Evolutionary conservation across 495 filamentous ascomycete species (phyloP).

Genomic region (Penicillium chermesinum): DNA sequence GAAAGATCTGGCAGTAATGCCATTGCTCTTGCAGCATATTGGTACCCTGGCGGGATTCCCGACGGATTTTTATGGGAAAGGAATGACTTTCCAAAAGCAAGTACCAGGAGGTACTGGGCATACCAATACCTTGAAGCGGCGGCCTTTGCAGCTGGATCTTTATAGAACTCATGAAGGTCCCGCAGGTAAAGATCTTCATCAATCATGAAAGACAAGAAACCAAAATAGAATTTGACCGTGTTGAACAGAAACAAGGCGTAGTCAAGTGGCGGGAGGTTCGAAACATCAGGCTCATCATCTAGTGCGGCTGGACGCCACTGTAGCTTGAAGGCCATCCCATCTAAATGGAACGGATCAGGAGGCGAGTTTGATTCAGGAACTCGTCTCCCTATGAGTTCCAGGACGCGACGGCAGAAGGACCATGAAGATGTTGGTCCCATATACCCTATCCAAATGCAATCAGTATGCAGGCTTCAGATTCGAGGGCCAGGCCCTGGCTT

Average conservation of each 20-base stretch:
- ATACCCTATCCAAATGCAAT: no score
- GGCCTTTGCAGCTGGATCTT: slow-evolving; percentile 19
- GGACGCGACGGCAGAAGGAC: slow-evolving; percentile 31
- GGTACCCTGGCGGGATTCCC: slow-evolving; percentile 32
- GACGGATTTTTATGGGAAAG: slow-evolving; percentile 23
- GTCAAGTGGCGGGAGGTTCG: slow-evolving; percentile 30
- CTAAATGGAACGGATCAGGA: slow-evolving; percentile 29
- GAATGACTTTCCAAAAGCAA: slow-evolving; percentile 40
- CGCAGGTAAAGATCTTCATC: slow-evolving; percentile 31
- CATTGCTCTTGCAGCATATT: slow-evolving; percentile 35
- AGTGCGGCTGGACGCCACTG: slow-evolving; percentile 29
- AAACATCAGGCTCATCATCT: slow-evolving; percentile 27
- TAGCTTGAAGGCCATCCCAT: slow-evolving; percentile 34
- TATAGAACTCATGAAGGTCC: slow-evolving; percentile 31
- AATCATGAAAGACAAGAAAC: slow-evolving; percentile 34
- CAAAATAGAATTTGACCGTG: slow-evolving; percentile 36
- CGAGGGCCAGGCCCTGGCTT: background rate
- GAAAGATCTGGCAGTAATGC: slow-evolving; percentile 33
- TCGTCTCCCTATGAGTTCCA: slow-evolving; percentile 23
- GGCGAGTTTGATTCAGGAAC: slow-evolving; percentile 23
- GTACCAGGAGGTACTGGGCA: slow-evolving; percentile 35
- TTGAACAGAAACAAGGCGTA: slow-evolving; percentile 37
- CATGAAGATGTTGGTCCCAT: slow-evolving; percentile 34
- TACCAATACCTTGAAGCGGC: slow-evolving; percentile 30
- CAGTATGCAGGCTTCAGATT: no score